Evolutionary conservation across 1,139 yeast genomes (phyloP), one percentile per base, ranked within the genome.

Genomic region (Taphrina deformans): DNA sequence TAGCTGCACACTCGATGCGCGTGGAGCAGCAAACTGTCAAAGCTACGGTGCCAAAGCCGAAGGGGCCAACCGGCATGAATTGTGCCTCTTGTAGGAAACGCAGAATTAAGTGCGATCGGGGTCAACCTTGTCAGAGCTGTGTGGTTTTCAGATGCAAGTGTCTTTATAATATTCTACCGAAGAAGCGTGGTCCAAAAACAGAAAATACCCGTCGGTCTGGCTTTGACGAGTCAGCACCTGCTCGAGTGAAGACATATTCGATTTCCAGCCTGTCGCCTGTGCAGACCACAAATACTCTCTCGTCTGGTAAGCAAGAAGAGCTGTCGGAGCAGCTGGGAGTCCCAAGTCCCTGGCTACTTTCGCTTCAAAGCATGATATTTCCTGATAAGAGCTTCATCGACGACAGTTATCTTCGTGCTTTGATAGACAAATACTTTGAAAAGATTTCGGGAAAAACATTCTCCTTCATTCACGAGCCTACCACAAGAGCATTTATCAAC

Each of bases 61-160:
- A 44, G 26, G 48, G 48, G 10, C 48, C 48, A 3, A 44, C 48
- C 27, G 48, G 48, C 27, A 44, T 44, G 48, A 44, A 44, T 21
- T 44, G 48, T 44, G 48, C 48, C 7, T 44, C 48, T 7, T 44
- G 48, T 44, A 18, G 48, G n/a, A 44, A 44, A 21, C 48, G 48
- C 9, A 18, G 48, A 21, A 44, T 44, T 27, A 44, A 21, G n/a
- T 44, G 48, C 48, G 48, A 44, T 44, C 48, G 48, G n/a, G 48
- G 48, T 21, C 24, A 21, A 23, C 48, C 48, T 21, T 44, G 48
- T 21, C 48, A 44, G 48, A 44, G 48, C n/a, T 44, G 48, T 44
- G 48, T 44, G 24, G 48, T 44, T 27, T 44, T 44, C 21, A 26
- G 48, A 5, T 44, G 48, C 48, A 44, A 23, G 48, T 44, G 48